Evolutionary conservation across 768 basidiomycete genomes (phyloP).

Genomic region (Podaxis mareebaensis): DNA sequence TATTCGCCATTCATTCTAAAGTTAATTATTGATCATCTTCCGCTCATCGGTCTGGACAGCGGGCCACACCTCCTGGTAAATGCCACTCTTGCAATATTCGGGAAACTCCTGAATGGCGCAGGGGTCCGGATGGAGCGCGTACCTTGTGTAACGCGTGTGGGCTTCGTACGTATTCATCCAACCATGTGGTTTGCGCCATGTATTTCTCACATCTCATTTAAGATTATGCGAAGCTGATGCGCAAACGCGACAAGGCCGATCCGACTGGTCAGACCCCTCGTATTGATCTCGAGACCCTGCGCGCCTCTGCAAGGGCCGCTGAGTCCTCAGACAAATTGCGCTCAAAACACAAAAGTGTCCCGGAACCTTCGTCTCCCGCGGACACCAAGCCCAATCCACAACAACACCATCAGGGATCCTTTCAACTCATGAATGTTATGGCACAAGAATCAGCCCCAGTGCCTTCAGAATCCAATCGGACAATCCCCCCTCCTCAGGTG

Average conservation of each 20-base stretch:
- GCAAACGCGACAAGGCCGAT: constrained; percentile 69
- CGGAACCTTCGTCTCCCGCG: constrained; percentile 31
- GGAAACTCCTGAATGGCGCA: constrained; percentile 87
- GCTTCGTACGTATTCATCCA: constrained; percentile 56
- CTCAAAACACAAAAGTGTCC: constrained; percentile 15
- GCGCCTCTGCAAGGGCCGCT: constrained; percentile 67
- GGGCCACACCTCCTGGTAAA: constrained; percentile 83
- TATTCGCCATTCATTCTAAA: constrained; percentile 12
- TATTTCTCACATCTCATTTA: constrained; percentile 6
- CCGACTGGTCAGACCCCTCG: constrained; percentile 55
- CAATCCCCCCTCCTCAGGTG: constrained; percentile 11
- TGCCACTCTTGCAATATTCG: constrained; percentile 87
- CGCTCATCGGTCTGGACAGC: constrained; percentile 48
- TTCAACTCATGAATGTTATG: constrained; percentile 49
- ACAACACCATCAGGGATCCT: constrained; percentile 56
- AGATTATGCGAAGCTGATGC: constrained; percentile 86
- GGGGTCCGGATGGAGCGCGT: constrained; percentile 81
- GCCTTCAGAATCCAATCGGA: constrained; percentile 18
- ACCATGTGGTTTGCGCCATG: background rate
- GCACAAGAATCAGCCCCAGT: constrained; percentile 24
- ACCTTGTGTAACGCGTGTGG: constrained; percentile 88
- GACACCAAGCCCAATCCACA: constrained; percentile 24
- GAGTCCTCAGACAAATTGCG: constrained; percentile 30
- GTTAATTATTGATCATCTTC: constrained; percentile 25
- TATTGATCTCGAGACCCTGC: constrained; percentile 76